Conservation (phyloP, 805 yeast species). For the Brettanomyces nanus region DNA sequence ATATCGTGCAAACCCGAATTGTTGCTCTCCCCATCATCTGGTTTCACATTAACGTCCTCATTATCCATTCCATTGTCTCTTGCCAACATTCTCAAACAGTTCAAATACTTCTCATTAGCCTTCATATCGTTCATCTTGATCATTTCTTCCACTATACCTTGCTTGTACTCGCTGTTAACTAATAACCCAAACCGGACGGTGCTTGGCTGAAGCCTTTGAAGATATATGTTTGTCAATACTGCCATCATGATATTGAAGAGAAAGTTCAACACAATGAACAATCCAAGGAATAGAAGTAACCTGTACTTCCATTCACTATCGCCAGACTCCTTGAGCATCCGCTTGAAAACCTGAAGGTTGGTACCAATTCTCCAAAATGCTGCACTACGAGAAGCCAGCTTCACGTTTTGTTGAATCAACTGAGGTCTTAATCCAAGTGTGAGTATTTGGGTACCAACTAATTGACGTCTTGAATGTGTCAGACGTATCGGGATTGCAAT, state of each 20-base stretch:
- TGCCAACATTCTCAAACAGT: slow-evolving; percentile 25
- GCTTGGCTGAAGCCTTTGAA: slow-evolving; percentile 20
- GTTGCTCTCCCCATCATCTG: slow-evolving; percentile 17
- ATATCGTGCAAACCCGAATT: slow-evolving; percentile 20
- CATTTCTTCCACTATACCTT: slow-evolving; percentile 32
- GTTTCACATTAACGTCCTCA: slow-evolving; percentile 8
- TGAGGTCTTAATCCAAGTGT: no score
- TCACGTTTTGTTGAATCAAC: no score
- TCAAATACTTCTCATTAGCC: slow-evolving; percentile 28
- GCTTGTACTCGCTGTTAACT: slow-evolving; percentile 23
- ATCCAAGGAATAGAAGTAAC: slow-evolving; percentile 33
- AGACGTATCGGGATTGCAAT: no score
- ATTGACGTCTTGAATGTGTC: no score
- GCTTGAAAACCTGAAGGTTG: slow-evolving; percentile 18
- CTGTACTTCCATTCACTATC: slow-evolving; percentile 36
- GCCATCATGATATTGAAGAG: slow-evolving; percentile 28
- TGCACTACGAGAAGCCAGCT: no score
- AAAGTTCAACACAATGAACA: slow-evolving; percentile 33
- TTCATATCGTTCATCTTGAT: slow-evolving; percentile 23
- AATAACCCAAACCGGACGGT: slow-evolving; percentile 23
- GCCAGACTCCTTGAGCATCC: slow-evolving; percentile 26
- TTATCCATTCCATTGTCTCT: slow-evolving; percentile 21
- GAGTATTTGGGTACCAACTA: no score
- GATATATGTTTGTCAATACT: slow-evolving; percentile 23
- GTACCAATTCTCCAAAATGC: slow-evolving; percentile 27